These are phyloP conservation scores for Triticum turgidum DNA, from an alignment of 176 grass and related monocot genomes.

Conservation along the genomic window DNA sequence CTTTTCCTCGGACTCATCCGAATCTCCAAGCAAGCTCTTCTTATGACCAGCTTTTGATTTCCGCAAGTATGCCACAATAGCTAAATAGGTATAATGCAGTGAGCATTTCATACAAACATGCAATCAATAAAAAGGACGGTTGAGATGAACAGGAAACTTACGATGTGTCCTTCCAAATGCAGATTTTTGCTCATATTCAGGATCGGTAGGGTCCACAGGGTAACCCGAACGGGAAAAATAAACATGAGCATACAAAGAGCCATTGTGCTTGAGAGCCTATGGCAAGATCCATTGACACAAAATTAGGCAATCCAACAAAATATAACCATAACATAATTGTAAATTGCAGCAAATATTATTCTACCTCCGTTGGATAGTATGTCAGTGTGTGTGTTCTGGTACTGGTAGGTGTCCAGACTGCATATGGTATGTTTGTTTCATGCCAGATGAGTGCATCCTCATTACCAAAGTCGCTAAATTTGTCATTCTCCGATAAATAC, in stretches of 20 bases:
- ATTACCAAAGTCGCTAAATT: conserved; percentile 86
- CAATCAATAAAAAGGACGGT: neutral
- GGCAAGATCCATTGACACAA: neutral
- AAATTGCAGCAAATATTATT: conserved; percentile 12
- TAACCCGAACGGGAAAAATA: conserved; percentile 94
- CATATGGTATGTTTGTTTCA: conserved; percentile 98
- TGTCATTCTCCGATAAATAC: conserved; percentile 85
- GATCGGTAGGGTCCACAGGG: conserved; percentile 91
- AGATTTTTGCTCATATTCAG: conserved; percentile 82
- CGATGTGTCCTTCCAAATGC: conserved; percentile 81
- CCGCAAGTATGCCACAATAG: conserved; percentile 74
- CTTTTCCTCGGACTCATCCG: conserved; percentile 45
- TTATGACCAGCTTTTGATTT: conserved; percentile 95
- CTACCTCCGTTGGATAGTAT: conserved; percentile 93
- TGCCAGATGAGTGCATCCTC: conserved; percentile 96
- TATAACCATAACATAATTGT: neutral
- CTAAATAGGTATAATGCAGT: conserved; percentile 43
- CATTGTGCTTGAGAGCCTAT: conserved; percentile 91
- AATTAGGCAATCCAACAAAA: neutral
- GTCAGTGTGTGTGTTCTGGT: conserved; percentile 62
- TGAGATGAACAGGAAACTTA: conserved; percentile 44
- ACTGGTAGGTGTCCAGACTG: conserved; percentile 72
- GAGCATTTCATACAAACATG: conserved; percentile 7
- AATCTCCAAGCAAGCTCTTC: conserved; percentile 90
- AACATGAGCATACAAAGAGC: conserved; percentile 95